A percentile compares a stretch with the other conserved stretches of the same genome.
phyloP scores from a whole-genome alignment of 768 basidiomycete species.

The Lepiota brunneoincarnata region DNA sequence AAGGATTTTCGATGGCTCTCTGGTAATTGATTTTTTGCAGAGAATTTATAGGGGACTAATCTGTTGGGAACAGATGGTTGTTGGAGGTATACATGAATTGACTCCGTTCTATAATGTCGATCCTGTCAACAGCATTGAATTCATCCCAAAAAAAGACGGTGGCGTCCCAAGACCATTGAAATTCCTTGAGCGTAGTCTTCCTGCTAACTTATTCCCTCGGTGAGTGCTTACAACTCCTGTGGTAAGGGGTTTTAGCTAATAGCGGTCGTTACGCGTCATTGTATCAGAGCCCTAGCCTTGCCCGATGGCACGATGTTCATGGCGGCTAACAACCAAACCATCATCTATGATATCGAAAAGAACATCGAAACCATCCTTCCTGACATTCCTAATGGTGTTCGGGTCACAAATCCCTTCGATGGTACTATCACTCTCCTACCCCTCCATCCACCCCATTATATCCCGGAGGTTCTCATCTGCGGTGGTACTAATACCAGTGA shows the following conservation, averaged over 20 bases:
- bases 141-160: slow-evolving; percentile 37
- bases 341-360: slow-evolving; percentile 36
- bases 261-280: background rate
- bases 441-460: slow-evolving; percentile 35
- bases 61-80: slow-evolving; percentile 21
- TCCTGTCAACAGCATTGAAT: slow-evolving; percentile 45
- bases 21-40: slow-evolving; percentile 27
- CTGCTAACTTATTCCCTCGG: slow-evolving; percentile 26
- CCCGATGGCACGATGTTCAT: slow-evolving; percentile 41
- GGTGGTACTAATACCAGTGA: no score
- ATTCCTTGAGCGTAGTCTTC: slow-evolving; percentile 26
- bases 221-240: slow-evolving; percentile 16
- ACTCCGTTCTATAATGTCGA: slow-evolving; percentile 62
- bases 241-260: background rate
- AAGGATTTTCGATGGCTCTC: slow-evolving; percentile 29
- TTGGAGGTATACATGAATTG: slow-evolving; percentile 25
- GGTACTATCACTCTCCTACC: slow-evolving; percentile 35
- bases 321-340: slow-evolving; percentile 38
- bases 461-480: slow-evolving; percentile 45
- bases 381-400: slow-evolving; percentile 41
- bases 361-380: slow-evolving; percentile 38
- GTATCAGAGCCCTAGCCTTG: slow-evolving; percentile 27
- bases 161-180: slow-evolving; percentile 26
- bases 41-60: background rate
- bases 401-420: slow-evolving; percentile 39